Percentiles rank a stretch among this genome's conserved stretches.
Evolutionary conservation across 1,139 yeast species (phyloP).

Genomic region (Saccharomyces hybrid): DNA sequence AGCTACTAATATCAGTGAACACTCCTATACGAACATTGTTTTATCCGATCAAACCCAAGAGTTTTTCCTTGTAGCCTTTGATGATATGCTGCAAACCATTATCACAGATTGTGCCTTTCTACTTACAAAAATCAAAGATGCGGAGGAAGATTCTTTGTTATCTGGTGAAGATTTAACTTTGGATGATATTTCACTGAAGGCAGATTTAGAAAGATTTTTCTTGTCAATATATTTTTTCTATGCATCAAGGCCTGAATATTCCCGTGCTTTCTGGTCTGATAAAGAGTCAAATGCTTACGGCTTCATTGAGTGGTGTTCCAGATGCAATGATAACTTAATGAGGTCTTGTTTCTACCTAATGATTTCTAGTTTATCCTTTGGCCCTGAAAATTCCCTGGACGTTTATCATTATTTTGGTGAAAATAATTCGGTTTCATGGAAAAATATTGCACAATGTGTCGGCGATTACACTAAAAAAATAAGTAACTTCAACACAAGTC

Average conservation of each 20-base stretch:
- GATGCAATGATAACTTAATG: conserved; percentile 75
- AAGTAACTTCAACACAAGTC: conserved; percentile 25
- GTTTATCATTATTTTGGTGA: conserved; percentile 37
- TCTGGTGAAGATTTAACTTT: conserved; percentile 41
- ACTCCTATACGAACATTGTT: conserved; percentile 5
- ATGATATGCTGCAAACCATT: conserved; percentile 51
- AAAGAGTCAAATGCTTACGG: conserved; percentile 60
- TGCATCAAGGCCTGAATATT: conserved; percentile 50
- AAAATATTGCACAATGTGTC: conserved; percentile 49
- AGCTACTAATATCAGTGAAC: neutral
- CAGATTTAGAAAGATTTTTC: conserved; percentile 84
- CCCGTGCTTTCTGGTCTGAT: conserved; percentile 66
- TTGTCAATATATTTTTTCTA: conserved; percentile 68
- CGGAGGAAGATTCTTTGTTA: conserved; percentile 75
- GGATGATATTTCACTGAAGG: conserved; percentile 57
- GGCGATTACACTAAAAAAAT: conserved; percentile 50
- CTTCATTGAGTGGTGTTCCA: conserved; percentile 81
- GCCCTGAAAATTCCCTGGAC: conserved; percentile 45
- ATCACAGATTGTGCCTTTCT: conserved; percentile 71
- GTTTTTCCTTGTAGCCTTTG: conserved; percentile 34
- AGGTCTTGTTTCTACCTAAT: conserved; percentile 76
- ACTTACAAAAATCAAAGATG: conserved; percentile 69
- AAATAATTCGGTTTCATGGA: conserved; percentile 47
- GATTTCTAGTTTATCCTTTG: conserved; percentile 65
- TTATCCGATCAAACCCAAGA: conserved; percentile 23